phyloP scores from a whole-genome alignment of 768 basidiomycete genomes.

The Pholiota conissans region DNA sequence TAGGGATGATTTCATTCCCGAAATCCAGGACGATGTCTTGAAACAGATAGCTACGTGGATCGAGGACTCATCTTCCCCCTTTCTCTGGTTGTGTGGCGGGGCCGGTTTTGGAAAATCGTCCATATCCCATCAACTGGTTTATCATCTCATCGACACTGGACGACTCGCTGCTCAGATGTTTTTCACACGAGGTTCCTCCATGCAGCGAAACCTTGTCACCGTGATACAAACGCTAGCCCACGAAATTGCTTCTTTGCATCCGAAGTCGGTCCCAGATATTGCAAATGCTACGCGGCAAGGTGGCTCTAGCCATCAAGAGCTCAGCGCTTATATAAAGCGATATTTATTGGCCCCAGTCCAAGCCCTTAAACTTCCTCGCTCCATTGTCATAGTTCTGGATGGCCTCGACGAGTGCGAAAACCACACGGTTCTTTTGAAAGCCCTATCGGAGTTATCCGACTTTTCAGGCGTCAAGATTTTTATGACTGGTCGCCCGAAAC shows the following conservation, averaged over 20 bases:
- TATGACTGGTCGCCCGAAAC: neutral
- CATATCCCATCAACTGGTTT: conserved; percentile 2
- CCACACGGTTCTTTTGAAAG: neutral
- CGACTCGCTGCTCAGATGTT: conserved; percentile 1
- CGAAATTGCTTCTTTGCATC: conserved; percentile 1
- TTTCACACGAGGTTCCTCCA: neutral
- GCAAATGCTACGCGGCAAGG: neutral
- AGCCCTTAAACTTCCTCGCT: neutral
- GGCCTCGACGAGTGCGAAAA: conserved; percentile 1
- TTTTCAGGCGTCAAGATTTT: neutral
- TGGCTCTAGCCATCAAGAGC: neutral
- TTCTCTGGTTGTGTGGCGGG: neutral
- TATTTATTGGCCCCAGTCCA: neutral
- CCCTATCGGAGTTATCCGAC: neutral
- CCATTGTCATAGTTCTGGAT: neutral
- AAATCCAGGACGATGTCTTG: neutral
- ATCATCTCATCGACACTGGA: neutral
- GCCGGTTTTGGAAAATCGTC: conserved; percentile 5
- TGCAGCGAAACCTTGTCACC: neutral
- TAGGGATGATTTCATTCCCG: neutral
- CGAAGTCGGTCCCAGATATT: neutral
- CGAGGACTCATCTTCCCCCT: neutral
- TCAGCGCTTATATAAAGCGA: neutral
- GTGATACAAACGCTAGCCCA: neutral
- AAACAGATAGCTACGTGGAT: neutral